Evolutionary conservation across 2,329 filamentous ascomycete genomes (phyloP).

Genomic region (Botrytis fabae): DNA sequence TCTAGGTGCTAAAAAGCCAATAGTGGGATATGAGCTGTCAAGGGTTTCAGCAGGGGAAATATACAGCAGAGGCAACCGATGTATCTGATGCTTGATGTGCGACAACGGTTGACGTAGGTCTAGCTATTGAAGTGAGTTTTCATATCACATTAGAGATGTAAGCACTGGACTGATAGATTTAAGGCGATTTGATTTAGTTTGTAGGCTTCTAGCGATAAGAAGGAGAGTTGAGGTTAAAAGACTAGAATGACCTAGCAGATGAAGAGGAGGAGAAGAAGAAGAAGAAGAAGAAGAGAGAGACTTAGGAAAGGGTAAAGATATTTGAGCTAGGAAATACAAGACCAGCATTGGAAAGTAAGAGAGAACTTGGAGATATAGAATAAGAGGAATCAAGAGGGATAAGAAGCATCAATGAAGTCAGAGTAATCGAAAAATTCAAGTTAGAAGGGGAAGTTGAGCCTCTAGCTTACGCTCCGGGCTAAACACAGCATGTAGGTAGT

Average conservation of each 20-base stretch:
- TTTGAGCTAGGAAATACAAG: neutral
- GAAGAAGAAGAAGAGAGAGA: too few relatives aligned
- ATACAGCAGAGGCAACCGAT: fast-evolving
- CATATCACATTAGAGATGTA: neutral
- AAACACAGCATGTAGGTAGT: neutral
- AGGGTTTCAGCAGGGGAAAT: fast-evolving
- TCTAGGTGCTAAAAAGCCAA: neutral
- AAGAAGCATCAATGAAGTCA: neutral
- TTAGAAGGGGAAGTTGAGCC: neutral
- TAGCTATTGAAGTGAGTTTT: too few relatives aligned
- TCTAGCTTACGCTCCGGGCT: neutral
- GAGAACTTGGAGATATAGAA: neutral
- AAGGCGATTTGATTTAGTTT: neutral
- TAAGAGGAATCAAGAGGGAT: neutral
- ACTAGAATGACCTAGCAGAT: neutral
- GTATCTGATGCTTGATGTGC: neutral
- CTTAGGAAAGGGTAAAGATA: too few relatives aligned
- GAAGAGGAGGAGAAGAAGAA: neutral
- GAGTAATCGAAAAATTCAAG: neutral
- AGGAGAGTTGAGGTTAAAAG: neutral
- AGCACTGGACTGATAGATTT: neutral
- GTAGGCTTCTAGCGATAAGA: neutral
- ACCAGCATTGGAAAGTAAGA: neutral
- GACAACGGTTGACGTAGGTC: neutral
- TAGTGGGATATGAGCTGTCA: neutral